These are phyloP conservation scores for Sicyos baderoa DNA, from an alignment of 306 rosid species.

Conservation along the genomic window DNA sequence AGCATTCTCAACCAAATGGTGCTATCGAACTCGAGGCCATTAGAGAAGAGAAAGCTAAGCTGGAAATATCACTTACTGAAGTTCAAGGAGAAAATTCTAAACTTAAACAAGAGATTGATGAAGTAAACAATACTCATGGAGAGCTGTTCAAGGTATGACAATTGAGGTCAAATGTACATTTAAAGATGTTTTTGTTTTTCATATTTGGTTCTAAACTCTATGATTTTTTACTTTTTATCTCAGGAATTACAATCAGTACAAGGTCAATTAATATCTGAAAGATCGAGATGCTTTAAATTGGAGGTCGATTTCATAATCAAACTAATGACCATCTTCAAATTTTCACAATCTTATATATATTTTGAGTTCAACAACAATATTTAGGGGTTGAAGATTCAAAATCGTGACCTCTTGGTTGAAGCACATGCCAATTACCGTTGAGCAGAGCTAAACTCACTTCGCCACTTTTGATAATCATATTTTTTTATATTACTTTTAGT, in stretches of 20 bases:
- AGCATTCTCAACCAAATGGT: slow-evolving; percentile 29
- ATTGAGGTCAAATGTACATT: slow-evolving; percentile 5
- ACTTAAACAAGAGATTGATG: slow-evolving; percentile 38
- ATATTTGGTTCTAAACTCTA: neutral
- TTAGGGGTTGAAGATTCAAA: too few relatives aligned
- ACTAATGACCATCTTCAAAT: neutral
- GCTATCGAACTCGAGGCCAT: slow-evolving; percentile 37
- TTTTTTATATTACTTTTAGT: neutral
- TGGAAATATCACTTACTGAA: slow-evolving; percentile 52
- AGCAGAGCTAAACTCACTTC: neutral
- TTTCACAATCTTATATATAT: too few relatives aligned
- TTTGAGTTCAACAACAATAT: too few relatives aligned
- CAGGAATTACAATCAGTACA: slow-evolving; percentile 94
- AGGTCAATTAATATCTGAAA: slow-evolving; percentile 81
- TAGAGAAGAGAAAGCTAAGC: slow-evolving; percentile 45
- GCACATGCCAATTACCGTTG: too few relatives aligned
- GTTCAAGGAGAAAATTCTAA: slow-evolving; percentile 35
- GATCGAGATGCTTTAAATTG: slow-evolving; percentile 88
- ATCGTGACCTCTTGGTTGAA: too few relatives aligned
- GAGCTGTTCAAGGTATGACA: slow-evolving; percentile 75
- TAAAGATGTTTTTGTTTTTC: neutral
- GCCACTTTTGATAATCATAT: neutral
- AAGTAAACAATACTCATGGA: slow-evolving; percentile 56
- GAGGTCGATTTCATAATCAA: slow-evolving; percentile 44
- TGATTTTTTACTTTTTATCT: slow-evolving; percentile 22